These are phyloP conservation scores for Wakefieldia striispora DNA, from an alignment of 768 basidiomycete genomes.

Conservation along the genomic window DNA sequence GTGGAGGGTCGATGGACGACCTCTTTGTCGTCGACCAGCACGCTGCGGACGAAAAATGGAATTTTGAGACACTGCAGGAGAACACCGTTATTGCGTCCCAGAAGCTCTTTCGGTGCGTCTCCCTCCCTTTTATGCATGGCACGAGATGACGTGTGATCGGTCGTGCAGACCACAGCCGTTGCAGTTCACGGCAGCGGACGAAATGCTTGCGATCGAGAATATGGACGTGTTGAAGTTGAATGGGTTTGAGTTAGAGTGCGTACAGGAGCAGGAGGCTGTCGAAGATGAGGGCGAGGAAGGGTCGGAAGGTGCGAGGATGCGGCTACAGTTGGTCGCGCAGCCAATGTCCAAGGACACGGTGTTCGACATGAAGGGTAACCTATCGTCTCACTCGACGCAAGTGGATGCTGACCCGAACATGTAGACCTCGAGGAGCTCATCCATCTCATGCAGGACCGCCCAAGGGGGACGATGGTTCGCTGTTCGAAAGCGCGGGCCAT, in stretches of 20 bases:
- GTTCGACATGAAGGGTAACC: constrained; percentile 81
- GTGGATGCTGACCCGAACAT: not conserved
- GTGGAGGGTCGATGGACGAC: constrained; percentile 58
- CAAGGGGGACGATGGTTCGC: constrained; percentile 79
- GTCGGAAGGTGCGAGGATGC: constrained; percentile 11
- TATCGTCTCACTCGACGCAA: not conserved
- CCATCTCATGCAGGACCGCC: constrained; percentile 76
- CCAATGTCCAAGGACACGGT: constrained; percentile 90
- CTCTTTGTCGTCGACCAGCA: constrained; percentile 97
- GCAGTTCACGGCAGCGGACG: constrained; percentile 87
- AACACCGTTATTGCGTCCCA: constrained; percentile 91
- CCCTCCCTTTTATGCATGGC: constrained; percentile 1
- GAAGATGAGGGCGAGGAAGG: constrained; percentile 1
- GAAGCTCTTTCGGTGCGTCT: constrained; percentile 67
- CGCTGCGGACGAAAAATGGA: constrained; percentile 97
- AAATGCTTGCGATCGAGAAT: constrained; percentile 84
- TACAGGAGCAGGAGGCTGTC: constrained; percentile 34
- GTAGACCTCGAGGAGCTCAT: constrained; percentile 92
- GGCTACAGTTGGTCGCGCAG: constrained; percentile 72
- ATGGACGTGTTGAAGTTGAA: constrained; percentile 79
- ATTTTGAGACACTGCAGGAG: constrained; percentile 90
- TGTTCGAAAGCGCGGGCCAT: constrained; percentile 92
- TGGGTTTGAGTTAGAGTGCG: constrained; percentile 80
- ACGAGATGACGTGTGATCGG: not conserved
- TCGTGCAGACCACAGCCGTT: constrained; percentile 63